phyloP scores from a whole-genome alignment of 2,329 filamentous ascomycete species.

The Acephala macrosclerotiorum region DNA sequence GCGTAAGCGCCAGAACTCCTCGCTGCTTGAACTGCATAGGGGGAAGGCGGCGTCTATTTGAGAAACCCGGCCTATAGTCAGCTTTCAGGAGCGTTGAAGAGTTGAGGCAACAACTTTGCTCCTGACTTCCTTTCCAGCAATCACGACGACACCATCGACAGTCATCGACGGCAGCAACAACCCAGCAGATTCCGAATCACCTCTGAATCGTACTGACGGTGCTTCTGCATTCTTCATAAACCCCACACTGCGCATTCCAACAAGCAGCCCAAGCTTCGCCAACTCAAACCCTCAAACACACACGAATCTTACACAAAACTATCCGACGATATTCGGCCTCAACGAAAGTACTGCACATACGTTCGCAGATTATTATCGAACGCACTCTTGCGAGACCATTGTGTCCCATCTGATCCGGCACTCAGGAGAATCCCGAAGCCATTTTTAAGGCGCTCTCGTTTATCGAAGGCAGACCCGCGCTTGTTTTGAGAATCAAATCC shows the following conservation, averaged over 20 bases:
- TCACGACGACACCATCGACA: constrained; percentile 17
- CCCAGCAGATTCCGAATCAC: not conserved
- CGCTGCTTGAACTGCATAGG: constrained; percentile 23
- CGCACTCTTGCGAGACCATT: constrained; percentile 16
- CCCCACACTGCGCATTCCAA: constrained; percentile 24
- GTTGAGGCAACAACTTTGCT: constrained; percentile 25
- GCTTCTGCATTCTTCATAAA: constrained; percentile 11
- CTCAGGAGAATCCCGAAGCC: constrained; percentile 8
- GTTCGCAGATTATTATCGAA: not conserved
- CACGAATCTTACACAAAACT: constrained; percentile 17
- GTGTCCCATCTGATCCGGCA: constrained; percentile 14
- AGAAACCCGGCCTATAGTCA: constrained; percentile 20
- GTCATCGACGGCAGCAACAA: constrained; percentile 17
- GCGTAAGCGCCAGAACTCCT: constrained; percentile 29
- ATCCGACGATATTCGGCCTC: constrained; percentile 15
- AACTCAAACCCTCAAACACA: constrained; percentile 9
- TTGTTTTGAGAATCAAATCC: constrained; percentile 29
- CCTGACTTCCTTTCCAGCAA: constrained; percentile 15
- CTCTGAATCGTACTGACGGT: constrained; percentile 3
- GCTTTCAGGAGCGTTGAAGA: not conserved
- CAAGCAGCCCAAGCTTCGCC: constrained; percentile 9
- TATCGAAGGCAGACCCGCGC: constrained; percentile 26
- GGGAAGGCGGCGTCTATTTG: constrained; percentile 20
- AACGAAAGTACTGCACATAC: not conserved
- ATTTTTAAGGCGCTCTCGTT: constrained; percentile 29